Conservation (phyloP, 768 basidiomycete species). For the Suillus fuscotomentosus region DNA sequence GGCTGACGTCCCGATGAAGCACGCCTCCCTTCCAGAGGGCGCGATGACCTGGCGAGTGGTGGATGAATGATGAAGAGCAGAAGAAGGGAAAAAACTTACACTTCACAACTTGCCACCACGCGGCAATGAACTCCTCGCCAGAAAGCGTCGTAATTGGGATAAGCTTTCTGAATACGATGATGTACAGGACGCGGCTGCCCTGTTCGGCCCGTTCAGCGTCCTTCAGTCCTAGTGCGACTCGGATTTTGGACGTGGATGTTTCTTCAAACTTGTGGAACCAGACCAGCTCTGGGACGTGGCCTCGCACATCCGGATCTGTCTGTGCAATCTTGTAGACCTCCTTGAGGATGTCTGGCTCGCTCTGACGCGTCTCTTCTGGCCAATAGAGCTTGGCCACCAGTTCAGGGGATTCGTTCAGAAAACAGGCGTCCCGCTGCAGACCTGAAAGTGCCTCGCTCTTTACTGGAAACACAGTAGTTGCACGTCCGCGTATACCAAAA, state of each 20-base stretch:
- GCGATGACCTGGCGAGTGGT: slow-evolving; percentile 2
- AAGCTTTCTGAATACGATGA: background rate
- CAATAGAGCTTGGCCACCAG: background rate
- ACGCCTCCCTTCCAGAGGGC: slow-evolving; percentile 1
- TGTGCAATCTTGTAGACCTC: background rate
- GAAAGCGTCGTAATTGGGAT: background rate
- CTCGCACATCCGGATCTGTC: background rate
- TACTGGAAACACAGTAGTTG: too few species aligned
- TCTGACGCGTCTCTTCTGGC: background rate
- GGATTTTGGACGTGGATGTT: background rate
- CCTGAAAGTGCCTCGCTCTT: too few species aligned
- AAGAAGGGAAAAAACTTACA: background rate
- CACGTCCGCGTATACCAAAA: too few species aligned
- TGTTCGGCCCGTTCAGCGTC: background rate
- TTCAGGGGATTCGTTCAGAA: background rate
- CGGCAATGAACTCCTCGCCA: background rate
- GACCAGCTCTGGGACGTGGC: background rate
- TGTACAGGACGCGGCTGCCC: background rate
- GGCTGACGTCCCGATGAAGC: background rate
- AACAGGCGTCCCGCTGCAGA: too few species aligned
- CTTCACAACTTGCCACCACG: slow-evolving; percentile 8
- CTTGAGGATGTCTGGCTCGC: background rate
- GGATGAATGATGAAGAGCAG: background rate
- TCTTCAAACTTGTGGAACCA: background rate
- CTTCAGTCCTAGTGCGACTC: background rate